Conservation (phyloP, 495 filamentous ascomycete genomes). For the Cudoniella acicularis region DNA sequence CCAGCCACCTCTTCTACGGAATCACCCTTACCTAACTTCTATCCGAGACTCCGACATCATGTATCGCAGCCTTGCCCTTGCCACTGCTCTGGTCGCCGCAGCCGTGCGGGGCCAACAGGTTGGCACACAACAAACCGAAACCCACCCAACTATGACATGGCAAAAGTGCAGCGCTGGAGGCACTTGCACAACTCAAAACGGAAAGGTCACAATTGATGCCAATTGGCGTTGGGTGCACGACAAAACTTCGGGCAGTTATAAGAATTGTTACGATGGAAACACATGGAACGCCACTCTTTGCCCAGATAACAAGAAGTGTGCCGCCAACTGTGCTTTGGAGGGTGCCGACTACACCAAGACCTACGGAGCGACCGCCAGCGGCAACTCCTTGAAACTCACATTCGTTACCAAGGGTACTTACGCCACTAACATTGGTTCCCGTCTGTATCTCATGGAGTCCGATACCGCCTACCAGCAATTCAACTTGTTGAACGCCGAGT, state of each 20-base stretch:
- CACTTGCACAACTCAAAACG: constrained; percentile 37
- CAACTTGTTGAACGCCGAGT: constrained; percentile 57
- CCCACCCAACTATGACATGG: constrained; percentile 46
- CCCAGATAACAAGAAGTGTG: constrained; percentile 49
- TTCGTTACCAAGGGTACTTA: constrained; percentile 43
- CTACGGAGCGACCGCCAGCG: constrained; percentile 54
- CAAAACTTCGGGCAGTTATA: constrained; percentile 36
- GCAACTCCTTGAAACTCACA: constrained; percentile 50
- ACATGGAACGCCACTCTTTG: constrained; percentile 55
- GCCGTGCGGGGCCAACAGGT: constrained; percentile 24
- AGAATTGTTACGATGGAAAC: constrained; percentile 65
- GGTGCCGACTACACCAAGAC: constrained; percentile 54
- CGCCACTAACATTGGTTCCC: constrained; percentile 50
- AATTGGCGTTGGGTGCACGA: constrained; percentile 63
- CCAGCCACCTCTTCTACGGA: background rate
- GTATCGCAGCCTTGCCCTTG: constrained; percentile 19
- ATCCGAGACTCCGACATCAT: background rate
- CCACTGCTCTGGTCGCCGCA: constrained; percentile 18
- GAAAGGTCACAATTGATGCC: constrained; percentile 59
- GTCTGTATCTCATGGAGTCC: constrained; percentile 57
- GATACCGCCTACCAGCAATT: constrained; percentile 54
- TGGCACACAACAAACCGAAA: constrained; percentile 34
- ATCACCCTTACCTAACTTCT: background rate
- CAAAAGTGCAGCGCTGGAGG: constrained; percentile 39
- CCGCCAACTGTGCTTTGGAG: constrained; percentile 56